These are phyloP conservation scores for Fomitiporia mediterranea DNA, from an alignment of 1,284 basidiomycete species.

Conservation along the genomic window DNA sequence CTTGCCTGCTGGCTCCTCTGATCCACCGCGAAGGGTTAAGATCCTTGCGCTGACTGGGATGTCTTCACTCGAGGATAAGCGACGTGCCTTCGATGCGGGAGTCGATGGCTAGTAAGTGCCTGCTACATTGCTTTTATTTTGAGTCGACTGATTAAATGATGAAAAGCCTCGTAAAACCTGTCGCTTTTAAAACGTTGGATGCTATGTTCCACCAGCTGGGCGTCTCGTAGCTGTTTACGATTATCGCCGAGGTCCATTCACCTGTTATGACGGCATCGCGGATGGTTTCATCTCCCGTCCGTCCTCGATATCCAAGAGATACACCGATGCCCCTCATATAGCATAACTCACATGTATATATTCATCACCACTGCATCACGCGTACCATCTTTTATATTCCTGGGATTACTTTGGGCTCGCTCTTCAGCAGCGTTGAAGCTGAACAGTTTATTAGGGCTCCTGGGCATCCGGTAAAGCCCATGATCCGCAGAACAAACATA, in stretches of 20 bases:
- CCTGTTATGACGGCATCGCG: neutral
- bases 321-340: no score
- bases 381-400: no score
- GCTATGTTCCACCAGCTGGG: conserved; percentile 79
- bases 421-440: no score
- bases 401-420: no score
- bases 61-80: conserved; percentile 89
- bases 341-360: no score
- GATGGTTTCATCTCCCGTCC: no score
- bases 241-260: neutral
- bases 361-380: no score
- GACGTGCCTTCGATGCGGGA: conserved; percentile 85
- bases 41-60: conserved; percentile 92
- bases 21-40: conserved; percentile 41
- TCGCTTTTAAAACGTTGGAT: conserved; percentile 85
- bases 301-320: no score
- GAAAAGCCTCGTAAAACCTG: conserved; percentile 82
- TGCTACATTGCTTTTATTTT: neutral
- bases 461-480: no score
- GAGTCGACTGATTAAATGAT: neutral
- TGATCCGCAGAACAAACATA: no score
- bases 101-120: conserved; percentile 88
- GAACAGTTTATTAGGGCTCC: no score
- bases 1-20: conserved; percentile 23
- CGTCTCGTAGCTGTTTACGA: conserved; percentile 37